Base-by-base conservation (phyloP, 345 rosid species). In the Kernera saxatilis region DNA sequence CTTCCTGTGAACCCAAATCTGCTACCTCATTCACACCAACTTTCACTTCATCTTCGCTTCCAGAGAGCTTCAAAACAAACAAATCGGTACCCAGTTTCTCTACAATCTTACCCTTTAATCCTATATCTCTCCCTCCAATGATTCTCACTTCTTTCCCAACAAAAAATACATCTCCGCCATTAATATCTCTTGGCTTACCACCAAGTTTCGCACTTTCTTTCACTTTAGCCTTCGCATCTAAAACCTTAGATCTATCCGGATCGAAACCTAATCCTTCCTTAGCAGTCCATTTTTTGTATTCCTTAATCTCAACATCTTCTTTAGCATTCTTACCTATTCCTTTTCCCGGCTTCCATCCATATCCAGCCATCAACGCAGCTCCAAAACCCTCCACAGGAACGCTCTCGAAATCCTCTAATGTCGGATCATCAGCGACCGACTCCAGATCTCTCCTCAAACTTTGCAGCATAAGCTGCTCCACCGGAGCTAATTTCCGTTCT, bases 321-420 rank as follows among this genome's bases (percentile, higher is more conserved):
- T 86, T 88, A 19, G 87, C 79, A 10, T 89, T 91, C 72, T 74
- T 88, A 43, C 99, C 99, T 43, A 94, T 82, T 5, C 97, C 97
- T 27, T 75, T 81, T 3, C 97, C 96, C 53, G 91, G 93, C 5
- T 73, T 66, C 97, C 97, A 90, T 0, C 98, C 96, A 44, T 87
- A 90, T 0, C 97, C 98, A 64, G 85, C 84, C 9, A 93, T 86
- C 73, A 88, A 54, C 3, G 93, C 89, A 8, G 79, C 85, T 0
- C 87, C 95, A 37, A 82, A 93, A 1, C 76, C 93, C 72, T 88
- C 97, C 4, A 93, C 93, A 0, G 98, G 88, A 69, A 85, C 69
- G 11, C 80, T 89, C 23, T 79, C 85, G 59, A 76, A 84, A 44
- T 82, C 97, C 69, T 85, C 90, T 6, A 80, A 66, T 5, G 84